Conservation (phyloP, 2,329 filamentous ascomycete species). For the Phialemonium atrogriseum region DNA sequence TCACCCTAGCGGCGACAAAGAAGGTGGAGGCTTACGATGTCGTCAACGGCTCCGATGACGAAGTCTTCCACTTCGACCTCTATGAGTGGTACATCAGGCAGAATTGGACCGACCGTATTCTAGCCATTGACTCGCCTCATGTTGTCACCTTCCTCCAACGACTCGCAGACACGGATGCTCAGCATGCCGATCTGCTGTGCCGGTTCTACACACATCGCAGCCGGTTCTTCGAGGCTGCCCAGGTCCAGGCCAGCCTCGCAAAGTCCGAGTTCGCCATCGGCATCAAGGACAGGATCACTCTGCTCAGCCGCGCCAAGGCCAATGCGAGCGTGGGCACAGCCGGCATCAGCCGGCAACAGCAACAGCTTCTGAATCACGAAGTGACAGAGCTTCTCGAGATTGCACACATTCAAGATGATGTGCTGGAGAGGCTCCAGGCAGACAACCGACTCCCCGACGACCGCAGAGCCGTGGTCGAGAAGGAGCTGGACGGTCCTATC, state of each 20-base stretch:
- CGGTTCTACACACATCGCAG: slow-evolving; percentile 81
- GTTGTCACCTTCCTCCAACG: slow-evolving; percentile 80
- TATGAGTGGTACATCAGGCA: slow-evolving; percentile 95
- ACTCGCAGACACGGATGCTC: slow-evolving; percentile 61
- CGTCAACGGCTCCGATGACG: slow-evolving; percentile 79
- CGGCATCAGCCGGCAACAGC: slow-evolving; percentile 68
- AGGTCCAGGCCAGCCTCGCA: slow-evolving; percentile 76
- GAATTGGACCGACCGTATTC: slow-evolving; percentile 75
- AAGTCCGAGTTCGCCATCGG: slow-evolving; percentile 71
- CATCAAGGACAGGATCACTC: slow-evolving; percentile 80
- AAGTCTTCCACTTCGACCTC: slow-evolving; percentile 92
- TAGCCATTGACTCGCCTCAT: slow-evolving; percentile 76
- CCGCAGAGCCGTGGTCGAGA: slow-evolving; percentile 55
- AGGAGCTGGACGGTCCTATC: slow-evolving; percentile 69
- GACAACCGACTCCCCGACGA: slow-evolving; percentile 62
- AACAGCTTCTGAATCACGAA: slow-evolving; percentile 78
- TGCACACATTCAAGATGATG: slow-evolving; percentile 89
- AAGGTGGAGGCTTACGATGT: slow-evolving; percentile 83
- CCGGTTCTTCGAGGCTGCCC: slow-evolving; percentile 77
- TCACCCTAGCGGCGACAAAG: slow-evolving; percentile 68
- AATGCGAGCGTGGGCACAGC: slow-evolving; percentile 80
- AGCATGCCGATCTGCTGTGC: slow-evolving; percentile 86
- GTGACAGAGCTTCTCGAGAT: slow-evolving; percentile 84
- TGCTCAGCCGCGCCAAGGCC: slow-evolving; percentile 83
- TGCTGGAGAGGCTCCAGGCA: slow-evolving; percentile 67